Base-by-base conservation (phyloP, 2,329 filamentous ascomycete species). In the Cordyceps farinosa region DNA sequence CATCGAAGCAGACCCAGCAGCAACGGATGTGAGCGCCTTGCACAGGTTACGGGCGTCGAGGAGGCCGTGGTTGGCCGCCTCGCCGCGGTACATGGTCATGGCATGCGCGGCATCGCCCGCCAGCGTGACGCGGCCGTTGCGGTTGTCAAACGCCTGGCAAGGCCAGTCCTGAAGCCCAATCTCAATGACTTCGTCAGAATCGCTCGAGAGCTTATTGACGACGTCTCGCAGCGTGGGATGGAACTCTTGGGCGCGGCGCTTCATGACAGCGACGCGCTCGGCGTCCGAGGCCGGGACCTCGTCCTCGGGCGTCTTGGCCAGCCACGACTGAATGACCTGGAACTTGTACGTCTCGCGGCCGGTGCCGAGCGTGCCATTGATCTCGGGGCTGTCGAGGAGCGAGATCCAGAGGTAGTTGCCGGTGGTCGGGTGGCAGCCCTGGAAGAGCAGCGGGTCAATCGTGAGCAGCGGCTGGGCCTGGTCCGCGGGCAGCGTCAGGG, bases 21-120 rank as follows among this genome's bases (percentile, higher is more conserved):
- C 65, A 0, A 70, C 52, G 7, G 54, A 60, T 17, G 64, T 64
- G n/a, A 75, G 65, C 15, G 65, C 67, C 47, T 69, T 66, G 15
- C 66, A 62, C 44, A 78, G 68, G 44, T 70, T 65, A 44, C 70
- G 71, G 2, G 76, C 76, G 56, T 78, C 76, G n/a, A 76, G 69
- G 13, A 78, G 75, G 17, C 75, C 76, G 62, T 78, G 76, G 61
- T 78, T 78, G 8, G 70, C 73, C 1, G 71, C 76, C 59, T 78
- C 76, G 32, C 76, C 76, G 17, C 76, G 72, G 59, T 74, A 84
- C 82, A 84, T 84, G 36, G 82, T 83, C 83, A 86, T 85, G n/a
- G 82, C 79, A 69, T 86, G 83, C 0, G 82, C 82, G 2, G 82
- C 79, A 68, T 86, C 84, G 3, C 84, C 83, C 4, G 79, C 74